Evolutionary conservation across 345 rosid genomes (phyloP).

Genomic region (Mercurialis annua): DNA sequence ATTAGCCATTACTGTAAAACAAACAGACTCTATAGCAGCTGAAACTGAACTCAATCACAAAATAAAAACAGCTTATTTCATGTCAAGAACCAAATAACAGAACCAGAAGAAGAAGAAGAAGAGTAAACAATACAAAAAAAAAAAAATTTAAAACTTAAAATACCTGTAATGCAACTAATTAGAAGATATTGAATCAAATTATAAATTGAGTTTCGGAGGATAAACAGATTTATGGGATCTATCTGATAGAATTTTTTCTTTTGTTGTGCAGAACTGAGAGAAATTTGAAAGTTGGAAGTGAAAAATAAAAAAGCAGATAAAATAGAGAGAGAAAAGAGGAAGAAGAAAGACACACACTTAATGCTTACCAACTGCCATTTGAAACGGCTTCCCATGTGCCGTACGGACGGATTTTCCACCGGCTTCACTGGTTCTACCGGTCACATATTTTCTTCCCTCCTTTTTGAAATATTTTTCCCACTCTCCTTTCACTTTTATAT

Average conservation of each 20-base stretch:
- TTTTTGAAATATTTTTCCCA: not conserved
- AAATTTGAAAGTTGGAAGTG: conserved; percentile 6
- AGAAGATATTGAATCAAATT: not conserved
- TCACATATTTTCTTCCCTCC: not conserved
- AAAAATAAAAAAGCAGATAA: not conserved
- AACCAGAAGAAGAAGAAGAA: not conserved
- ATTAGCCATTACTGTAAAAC: not conserved
- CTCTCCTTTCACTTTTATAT: too few species aligned
- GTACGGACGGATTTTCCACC: conserved; percentile 35
- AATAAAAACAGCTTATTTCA: not conserved
- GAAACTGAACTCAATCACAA: not conserved
- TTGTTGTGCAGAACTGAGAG: not conserved
- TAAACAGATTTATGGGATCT: conserved; percentile 18
- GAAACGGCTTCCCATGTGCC: conserved; percentile 49
- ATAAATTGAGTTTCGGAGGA: not conserved
- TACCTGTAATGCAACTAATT: not conserved
- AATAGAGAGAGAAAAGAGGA: conserved; percentile 4
- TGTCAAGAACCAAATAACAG: not conserved
- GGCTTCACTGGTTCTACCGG: conserved; percentile 23
- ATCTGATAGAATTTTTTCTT: not conserved
- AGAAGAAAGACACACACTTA: conserved; percentile 37
- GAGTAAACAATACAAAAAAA: not conserved
- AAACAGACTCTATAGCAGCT: not conserved
- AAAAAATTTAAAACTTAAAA: not conserved
- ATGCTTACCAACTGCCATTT: conserved; percentile 73